Evolutionary conservation across 1,139 yeast species (phyloP).

Genomic region (Blastobotrys proliferans): DNA sequence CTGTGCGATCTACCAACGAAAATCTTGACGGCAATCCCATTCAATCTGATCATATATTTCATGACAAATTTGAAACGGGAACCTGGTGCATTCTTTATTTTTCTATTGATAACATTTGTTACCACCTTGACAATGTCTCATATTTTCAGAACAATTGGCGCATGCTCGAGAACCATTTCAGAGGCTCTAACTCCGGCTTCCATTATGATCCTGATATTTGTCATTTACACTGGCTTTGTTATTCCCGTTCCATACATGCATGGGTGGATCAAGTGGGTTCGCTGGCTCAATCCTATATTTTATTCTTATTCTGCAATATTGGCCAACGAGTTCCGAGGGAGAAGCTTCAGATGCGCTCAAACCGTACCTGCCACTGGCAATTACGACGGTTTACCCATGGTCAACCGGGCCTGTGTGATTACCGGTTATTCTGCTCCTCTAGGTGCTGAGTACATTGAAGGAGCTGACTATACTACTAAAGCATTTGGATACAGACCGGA

Average conservation of each 20-base stretch:
- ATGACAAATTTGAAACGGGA: conserved; percentile 61
- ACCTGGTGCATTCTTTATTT: conserved; percentile 68
- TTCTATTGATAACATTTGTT: conserved; percentile 48
- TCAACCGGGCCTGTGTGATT: conserved; percentile 52
- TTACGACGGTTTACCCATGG: conserved; percentile 39
- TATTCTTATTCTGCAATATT: conserved; percentile 66
- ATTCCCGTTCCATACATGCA: conserved; percentile 64
- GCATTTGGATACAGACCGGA: conserved; percentile 48
- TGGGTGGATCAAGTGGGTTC: conserved; percentile 79
- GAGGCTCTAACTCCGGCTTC: conserved; percentile 78
- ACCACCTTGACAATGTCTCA: conserved; percentile 67
- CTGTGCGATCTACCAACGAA: conserved; percentile 66
- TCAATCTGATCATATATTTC: conserved; percentile 63
- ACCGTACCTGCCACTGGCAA: conserved; percentile 52
- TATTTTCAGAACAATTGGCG: conserved; percentile 67
- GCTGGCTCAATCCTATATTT: conserved; percentile 65
- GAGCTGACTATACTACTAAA: conserved; percentile 50
- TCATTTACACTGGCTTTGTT: conserved; percentile 71
- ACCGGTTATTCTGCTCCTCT: conserved; percentile 42
- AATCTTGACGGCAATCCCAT: conserved; percentile 48
- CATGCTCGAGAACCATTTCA: conserved; percentile 54
- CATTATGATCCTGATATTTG: conserved; percentile 52
- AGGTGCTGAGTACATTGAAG: conserved; percentile 53
- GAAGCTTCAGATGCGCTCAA: conserved; percentile 42
- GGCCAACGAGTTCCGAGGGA: conserved; percentile 54